phyloP scores from a whole-genome alignment of 2,329 filamentous ascomycete species.

The Penicillium sp. region DNA sequence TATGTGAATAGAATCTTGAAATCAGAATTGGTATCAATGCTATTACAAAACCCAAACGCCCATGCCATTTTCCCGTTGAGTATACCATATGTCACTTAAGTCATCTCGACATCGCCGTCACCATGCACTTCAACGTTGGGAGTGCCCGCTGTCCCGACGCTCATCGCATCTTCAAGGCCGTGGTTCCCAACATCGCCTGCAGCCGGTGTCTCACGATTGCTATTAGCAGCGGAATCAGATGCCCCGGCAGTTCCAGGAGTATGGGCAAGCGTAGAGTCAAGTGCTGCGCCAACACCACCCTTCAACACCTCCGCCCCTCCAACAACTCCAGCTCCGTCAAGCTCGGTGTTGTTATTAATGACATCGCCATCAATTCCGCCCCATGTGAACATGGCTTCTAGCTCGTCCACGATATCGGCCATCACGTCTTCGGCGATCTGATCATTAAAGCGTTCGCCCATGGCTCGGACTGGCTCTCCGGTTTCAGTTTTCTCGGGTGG shows the following conservation, averaged over 20 bases:
- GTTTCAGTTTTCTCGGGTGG: conserved; percentile 57
- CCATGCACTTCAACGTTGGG: conserved; percentile 17
- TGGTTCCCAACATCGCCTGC: conserved; percentile 17
- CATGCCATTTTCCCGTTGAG: neutral
- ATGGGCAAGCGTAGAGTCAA: conserved; percentile 26
- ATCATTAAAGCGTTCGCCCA: conserved; percentile 80
- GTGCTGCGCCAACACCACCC: conserved; percentile 32
- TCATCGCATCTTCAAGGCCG: conserved; percentile 25
- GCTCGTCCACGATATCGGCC: conserved; percentile 91
- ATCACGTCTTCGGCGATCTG: conserved; percentile 93
- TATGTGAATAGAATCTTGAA: neutral
- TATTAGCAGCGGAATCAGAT: conserved; percentile 24
- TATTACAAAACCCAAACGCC: conserved; percentile 8
- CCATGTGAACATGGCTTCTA: conserved; percentile 70
- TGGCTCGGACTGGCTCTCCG: conserved; percentile 51
- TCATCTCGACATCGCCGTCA: conserved; percentile 35
- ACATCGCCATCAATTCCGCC: conserved; percentile 37
- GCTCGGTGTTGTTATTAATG: conserved; percentile 25
- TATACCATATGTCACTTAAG: conserved; percentile 5
- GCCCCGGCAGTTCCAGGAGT: conserved; percentile 13
- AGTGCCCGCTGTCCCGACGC: conserved; percentile 23
- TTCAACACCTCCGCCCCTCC: conserved; percentile 35
- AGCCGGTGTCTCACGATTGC: conserved; percentile 19
- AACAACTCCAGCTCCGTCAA: conserved; percentile 28
- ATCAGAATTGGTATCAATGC: conserved; percentile 19